Evolutionary conservation across 1,139 yeast species (phyloP), one percentile per base, ranked within the genome.

Genomic region (Magnusiomyces suaveolens): DNA sequence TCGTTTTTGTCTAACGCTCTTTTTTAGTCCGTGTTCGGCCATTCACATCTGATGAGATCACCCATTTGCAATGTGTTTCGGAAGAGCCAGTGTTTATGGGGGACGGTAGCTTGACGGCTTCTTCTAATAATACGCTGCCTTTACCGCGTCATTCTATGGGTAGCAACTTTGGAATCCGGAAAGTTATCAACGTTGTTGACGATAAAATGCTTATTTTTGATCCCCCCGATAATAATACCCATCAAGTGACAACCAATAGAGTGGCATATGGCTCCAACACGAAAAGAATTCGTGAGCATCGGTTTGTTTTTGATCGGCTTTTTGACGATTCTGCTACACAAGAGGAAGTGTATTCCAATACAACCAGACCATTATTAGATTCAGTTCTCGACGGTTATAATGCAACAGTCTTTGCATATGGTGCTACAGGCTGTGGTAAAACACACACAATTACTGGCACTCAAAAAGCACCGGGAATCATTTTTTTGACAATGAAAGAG

Each of bases 391-490:
- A 86, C 60, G 97, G 97, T 0, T 87, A 75, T 68, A 88, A 90
- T 68, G 84, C 95, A 4, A 89, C 97, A 0, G 89, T 90, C 0
- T 92, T 92, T 72, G 97, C 98, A 1, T 92, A 92, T 66, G 98
- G 98, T 1, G 96, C 96, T 29, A 89, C 98, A 0, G 98, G 98
- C 0, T 92, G 97, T 68, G 98, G 98, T 18, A 90, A 90, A 66
- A 89, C 97, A 0, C 89, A 85, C 66, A 90, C 97, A 0, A 87
- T 90, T 46, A 79, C 84, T 68, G 96, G 97, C 0, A 79, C 82
- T 0, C 77, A 82, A 0, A 77, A 77, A 1, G 72, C 78, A 41
- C 96, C 96, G 0, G 97, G 96, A 0, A 80, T 90, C 24, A 84
- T 88, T 0, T 87, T 84, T 62, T 71, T 83, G 53, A 84, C 96